phyloP scores from a whole-genome alignment of 169 alveolate genomes.

The Eimeria praecox region DNA sequence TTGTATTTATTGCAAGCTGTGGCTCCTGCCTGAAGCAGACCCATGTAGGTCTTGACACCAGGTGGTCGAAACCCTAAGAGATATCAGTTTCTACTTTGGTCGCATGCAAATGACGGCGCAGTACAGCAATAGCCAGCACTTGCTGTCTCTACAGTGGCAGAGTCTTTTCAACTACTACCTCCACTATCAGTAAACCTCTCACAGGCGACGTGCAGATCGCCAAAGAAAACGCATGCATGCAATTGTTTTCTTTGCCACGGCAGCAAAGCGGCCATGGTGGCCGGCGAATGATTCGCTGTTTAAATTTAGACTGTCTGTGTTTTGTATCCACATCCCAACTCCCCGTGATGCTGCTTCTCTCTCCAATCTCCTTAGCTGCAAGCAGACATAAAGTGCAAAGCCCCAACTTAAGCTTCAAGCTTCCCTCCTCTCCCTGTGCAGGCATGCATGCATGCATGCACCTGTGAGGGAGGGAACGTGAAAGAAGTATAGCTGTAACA shows the following conservation, averaged over 20 bases:
- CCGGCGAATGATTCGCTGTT: background rate
- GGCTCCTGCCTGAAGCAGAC: background rate
- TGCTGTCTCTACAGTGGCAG: background rate
- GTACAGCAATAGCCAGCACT: background rate
- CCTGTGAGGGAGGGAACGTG: background rate
- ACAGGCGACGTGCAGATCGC: conserved; percentile 13
- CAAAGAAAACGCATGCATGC: conserved; percentile 43
- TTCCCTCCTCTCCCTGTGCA: background rate
- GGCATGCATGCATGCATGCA: background rate
- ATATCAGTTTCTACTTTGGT: background rate
- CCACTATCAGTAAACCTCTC: no score
- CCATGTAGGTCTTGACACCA: background rate
- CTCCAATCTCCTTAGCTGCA: conserved; percentile 49
- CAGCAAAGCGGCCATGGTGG: background rate
- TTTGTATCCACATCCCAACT: conserved; percentile 20
- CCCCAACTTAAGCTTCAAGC: background rate
- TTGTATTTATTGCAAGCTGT: background rate
- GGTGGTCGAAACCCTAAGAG: conserved; percentile 4
- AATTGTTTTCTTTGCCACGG: background rate
- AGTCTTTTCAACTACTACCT: no score
- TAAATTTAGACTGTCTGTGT: background rate
- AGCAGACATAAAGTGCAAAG: background rate
- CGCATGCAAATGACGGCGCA: background rate
- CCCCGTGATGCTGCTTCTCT: background rate
- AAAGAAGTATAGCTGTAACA: background rate